phyloP scores from a whole-genome alignment of 805 yeast species.

The Yamadazyma insecticola region DNA sequence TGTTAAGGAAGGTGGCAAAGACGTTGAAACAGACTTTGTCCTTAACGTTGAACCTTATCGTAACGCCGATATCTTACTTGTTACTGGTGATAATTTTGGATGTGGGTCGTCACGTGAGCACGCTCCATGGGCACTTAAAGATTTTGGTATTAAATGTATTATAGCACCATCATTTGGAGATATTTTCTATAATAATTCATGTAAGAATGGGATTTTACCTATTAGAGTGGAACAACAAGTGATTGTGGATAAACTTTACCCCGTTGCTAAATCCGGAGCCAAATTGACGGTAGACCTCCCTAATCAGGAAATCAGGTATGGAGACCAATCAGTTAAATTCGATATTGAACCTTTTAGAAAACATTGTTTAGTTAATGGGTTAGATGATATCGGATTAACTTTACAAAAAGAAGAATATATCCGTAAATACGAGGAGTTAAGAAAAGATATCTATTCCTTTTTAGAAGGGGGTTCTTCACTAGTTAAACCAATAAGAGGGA shows the following conservation, averaged over 20 bases:
- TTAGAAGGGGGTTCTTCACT: slow-evolving; percentile 82
- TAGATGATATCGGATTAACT: slow-evolving; percentile 96
- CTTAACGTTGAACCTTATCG: slow-evolving; percentile 83
- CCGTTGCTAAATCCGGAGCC: slow-evolving; percentile 72
- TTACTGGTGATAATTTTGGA: slow-evolving; percentile 96
- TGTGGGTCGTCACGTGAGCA: slow-evolving; percentile 99
- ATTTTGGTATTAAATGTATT: slow-evolving; percentile 92
- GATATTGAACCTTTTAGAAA: slow-evolving; percentile 90
- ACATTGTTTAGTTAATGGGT: slow-evolving; percentile 90
- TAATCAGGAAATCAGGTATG: slow-evolving; percentile 73
- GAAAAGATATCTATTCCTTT: slow-evolving; percentile 83
- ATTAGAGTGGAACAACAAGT: slow-evolving; percentile 81
- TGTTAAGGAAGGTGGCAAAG: slow-evolving; percentile 63
- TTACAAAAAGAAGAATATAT: slow-evolving; percentile 83
- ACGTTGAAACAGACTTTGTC: slow-evolving; percentile 81
- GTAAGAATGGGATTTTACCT: slow-evolving; percentile 92
- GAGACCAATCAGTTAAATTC: slow-evolving; percentile 58
- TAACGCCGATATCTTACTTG: slow-evolving; percentile 76
- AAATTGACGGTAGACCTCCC: slow-evolving; percentile 79
- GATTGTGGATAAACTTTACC: slow-evolving; percentile 67
- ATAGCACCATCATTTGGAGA: slow-evolving; percentile 99
- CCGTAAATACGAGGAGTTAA: slow-evolving; percentile 63
- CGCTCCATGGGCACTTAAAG: slow-evolving; percentile 99
- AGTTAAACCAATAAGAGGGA: slow-evolving; percentile 59
- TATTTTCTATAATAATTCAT: slow-evolving; percentile 94